Base-by-base conservation (phyloP, 2,329 filamentous ascomycete genomes). In the Colletotrichum sublineola region DNA sequence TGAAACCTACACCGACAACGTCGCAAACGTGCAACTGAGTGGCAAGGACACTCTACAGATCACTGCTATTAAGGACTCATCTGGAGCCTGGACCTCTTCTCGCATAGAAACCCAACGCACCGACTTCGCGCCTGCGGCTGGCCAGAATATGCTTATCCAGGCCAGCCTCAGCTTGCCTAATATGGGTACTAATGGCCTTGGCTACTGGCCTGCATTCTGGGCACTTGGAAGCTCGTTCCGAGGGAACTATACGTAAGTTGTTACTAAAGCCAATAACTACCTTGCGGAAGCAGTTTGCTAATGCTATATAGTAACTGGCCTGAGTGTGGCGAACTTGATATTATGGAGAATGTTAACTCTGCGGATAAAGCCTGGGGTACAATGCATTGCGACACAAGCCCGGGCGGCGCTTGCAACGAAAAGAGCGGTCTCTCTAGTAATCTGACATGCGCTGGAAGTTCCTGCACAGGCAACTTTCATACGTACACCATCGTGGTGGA, bases 281-380 rank as follows among this genome's bases (percentile, higher is more conserved):
- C 2, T 15, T 29, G 2, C 24, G 24, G 15, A 15, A 52, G 5
- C 6, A 15, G 24, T 29, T 24, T 1, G 8, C 48, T 52, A 52
- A 52, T 24, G 7, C 12, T 52, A 24, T 12, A 14, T 29, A 52
- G 48, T 2, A 52, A 52, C 48, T 52, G 48, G 48, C 48, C 48
- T 5, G 11, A 24, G 3, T 3, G 4, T 11, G 48, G 48, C 6
- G 48, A 52, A 15, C 48, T 52, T 12, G 85, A 86, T 77, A 79
- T 86, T 48, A 74, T 86, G 67, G 85, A 86, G 77, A 77, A 78
- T 8, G 75, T 82, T 67, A 85, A 85, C 76, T 84, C 83, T 44
- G 73, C 77, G 42, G 38, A 68, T 38, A 77, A 68, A 20, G 77
- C 79, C 46, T 81, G 79, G 75, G 78, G 82, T 62, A 82, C 81